Percentiles rank a stretch among this genome's conserved stretches.
These are phyloP conservation scores for Chimonanthus salicifolius DNA, from an alignment of 164 flowering plant genomes.

Conservation along the genomic window DNA sequence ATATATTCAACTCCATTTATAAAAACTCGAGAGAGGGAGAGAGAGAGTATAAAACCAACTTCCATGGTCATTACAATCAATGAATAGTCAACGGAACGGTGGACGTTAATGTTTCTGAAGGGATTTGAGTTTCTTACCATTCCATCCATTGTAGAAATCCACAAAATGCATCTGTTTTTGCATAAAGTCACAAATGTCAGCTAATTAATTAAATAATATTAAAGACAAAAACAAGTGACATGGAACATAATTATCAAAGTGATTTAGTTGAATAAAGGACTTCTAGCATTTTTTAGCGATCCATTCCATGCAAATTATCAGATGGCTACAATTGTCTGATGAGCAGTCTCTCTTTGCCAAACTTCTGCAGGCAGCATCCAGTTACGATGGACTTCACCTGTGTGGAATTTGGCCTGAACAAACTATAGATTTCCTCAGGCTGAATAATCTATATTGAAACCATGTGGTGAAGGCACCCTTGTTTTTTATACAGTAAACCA, in stretches of 20 bases:
- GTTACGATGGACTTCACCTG: not conserved
- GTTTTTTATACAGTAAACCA: too few relatives aligned
- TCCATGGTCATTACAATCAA: not conserved
- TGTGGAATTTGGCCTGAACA: not conserved
- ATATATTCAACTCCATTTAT: too few relatives aligned
- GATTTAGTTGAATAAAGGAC: not conserved
- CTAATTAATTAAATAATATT: not conserved
- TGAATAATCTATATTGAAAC: too few relatives aligned
- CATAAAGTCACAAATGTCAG: not conserved
- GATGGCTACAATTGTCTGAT: too few relatives aligned
- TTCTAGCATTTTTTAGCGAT: too few relatives aligned
- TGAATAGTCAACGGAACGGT: not conserved
- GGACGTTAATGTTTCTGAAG: not conserved
- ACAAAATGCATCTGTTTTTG: constrained; percentile 61
- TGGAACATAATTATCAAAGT: not conserved
- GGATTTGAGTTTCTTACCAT: constrained; percentile 40
- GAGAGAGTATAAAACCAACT: too few relatives aligned
- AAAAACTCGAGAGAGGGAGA: too few relatives aligned
- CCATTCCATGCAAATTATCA: too few relatives aligned
- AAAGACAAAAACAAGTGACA: not conserved
- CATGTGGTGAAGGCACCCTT: too few relatives aligned
- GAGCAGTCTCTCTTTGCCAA: too few relatives aligned
- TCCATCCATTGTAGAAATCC: constrained; percentile 53
- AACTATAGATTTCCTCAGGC: not conserved
- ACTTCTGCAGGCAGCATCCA: not conserved